Evolutionary conservation across 306 rosid genomes (phyloP), one percentile per base, ranked within the genome.

Genomic region (Vigna reflexopilosa): DNA sequence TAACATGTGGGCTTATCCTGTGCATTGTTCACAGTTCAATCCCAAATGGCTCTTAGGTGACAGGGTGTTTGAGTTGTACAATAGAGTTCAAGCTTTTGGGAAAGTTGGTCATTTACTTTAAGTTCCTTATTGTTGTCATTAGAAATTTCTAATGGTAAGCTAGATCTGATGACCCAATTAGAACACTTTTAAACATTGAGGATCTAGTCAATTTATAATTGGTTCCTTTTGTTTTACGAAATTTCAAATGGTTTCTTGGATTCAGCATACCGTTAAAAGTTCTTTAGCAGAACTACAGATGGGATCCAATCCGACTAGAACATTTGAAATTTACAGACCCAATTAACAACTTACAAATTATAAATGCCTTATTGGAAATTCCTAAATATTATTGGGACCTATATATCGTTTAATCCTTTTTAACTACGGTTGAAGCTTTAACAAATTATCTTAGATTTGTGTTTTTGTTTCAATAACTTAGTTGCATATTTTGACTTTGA

Each of bases 371-470:
- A 24, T 26, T 26, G 44, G 24, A 68, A 26, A 68, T 68, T 44
- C 44, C 26, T 50, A 68, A 26, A 24, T 47, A 68, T n/a, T 47
- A 4, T 4, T 9, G 30, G 70, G 32, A 65, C 50, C 3, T 6
- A 50, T 34, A 51, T 49, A 70, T 30, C 24, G 3, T 50, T 38
- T 32, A 2, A 32, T 32, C 75, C 44, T 52, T 57, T 74, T 64
- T 28, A 16, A n/a, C 72, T 51, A 52, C 45, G 40, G 48, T 49
- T 59, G 59, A 32, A 24, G 44, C 44, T 79, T 40, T 77, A 11
- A 7, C 50, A 40, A 51, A 30, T 80, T 42, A 71, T 42, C 24
- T 56, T 76, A 77, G 61, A 36, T 49, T 70, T 28, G 22, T 49
- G 26, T 30, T 66, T 28, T 67, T 76, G 9, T 10, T 73, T 65